These are phyloP conservation scores for Volvariella surrecta DNA, from an alignment of 1,284 basidiomycete species.

Conservation along the genomic window DNA sequence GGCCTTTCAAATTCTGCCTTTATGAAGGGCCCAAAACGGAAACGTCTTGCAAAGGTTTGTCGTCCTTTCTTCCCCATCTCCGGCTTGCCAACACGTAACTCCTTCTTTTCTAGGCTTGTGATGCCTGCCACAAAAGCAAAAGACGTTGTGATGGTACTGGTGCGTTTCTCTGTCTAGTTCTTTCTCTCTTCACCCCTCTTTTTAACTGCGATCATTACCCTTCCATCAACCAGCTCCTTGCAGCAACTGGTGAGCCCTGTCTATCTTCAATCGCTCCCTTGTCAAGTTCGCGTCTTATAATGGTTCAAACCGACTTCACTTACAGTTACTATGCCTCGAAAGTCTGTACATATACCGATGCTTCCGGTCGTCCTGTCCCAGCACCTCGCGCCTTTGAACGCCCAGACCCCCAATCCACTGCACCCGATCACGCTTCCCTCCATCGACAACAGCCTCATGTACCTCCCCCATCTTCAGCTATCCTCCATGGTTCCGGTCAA, in stretches of 20 bases:
- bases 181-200: conserved; percentile 10
- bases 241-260: conserved; percentile 58
- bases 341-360: conserved; percentile 71
- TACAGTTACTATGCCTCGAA: conserved; percentile 72
- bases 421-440: conserved; percentile 8
- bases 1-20: conserved; percentile 20
- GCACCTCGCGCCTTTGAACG: conserved; percentile 45
- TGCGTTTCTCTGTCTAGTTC: conserved; percentile 24
- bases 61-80: conserved; percentile 4
- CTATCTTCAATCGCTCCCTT: conserved; percentile 1
- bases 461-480: conserved; percentile 12
- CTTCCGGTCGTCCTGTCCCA: conserved; percentile 67
- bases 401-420: conserved; percentile 18
- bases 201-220: conserved; percentile 2
- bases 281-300: background rate
- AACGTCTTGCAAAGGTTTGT: conserved; percentile 59
- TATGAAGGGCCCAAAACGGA: conserved; percentile 55
- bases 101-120: conserved; percentile 50
- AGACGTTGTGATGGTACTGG: conserved; percentile 76
- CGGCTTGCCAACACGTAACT: conserved; percentile 5
- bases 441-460: conserved; percentile 8
- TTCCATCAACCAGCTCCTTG: conserved; percentile 49
- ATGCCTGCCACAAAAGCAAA: conserved; percentile 77
- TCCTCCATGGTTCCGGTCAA: conserved; percentile 7
- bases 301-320: background rate